These are phyloP conservation scores for Anisodus acutangulus DNA, from an alignment of 257 asterid genomes.

Conservation along the genomic window DNA sequence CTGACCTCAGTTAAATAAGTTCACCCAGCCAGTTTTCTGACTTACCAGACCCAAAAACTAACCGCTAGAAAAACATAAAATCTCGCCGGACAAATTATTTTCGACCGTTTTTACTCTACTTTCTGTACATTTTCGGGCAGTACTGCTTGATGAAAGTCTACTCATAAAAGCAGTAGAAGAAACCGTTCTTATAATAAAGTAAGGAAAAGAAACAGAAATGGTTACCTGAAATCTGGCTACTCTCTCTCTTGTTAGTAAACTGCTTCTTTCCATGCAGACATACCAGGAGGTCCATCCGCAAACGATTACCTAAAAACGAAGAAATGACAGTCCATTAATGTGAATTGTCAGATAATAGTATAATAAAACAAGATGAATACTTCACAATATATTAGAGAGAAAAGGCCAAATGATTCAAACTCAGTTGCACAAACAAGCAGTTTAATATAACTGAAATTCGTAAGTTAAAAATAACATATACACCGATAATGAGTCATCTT, in stretches of 20 bases:
- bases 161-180: background rate
- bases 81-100: no score
- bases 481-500: no score
- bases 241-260: slow-evolving; percentile 61
- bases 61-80: no score
- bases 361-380: background rate
- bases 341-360: background rate
- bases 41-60: no score
- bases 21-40: no score
- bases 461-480: no score
- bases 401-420: background rate
- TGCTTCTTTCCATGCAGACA: slow-evolving; percentile 74
- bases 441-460: no score
- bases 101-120: no score
- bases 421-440: background rate
- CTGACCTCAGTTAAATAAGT: no score
- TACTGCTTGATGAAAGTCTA: slow-evolving; percentile 50
- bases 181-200: background rate
- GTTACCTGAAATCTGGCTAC: slow-evolving; percentile 86
- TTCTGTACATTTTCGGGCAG: slow-evolving; percentile 49
- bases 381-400: background rate
- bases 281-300: slow-evolving; percentile 66
- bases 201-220: background rate
- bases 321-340: background rate
- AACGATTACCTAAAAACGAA: slow-evolving; percentile 42